Evolutionary conservation across 352 stramenopile species (phyloP).

Genomic region (Halophytophthora polymorphica): DNA sequence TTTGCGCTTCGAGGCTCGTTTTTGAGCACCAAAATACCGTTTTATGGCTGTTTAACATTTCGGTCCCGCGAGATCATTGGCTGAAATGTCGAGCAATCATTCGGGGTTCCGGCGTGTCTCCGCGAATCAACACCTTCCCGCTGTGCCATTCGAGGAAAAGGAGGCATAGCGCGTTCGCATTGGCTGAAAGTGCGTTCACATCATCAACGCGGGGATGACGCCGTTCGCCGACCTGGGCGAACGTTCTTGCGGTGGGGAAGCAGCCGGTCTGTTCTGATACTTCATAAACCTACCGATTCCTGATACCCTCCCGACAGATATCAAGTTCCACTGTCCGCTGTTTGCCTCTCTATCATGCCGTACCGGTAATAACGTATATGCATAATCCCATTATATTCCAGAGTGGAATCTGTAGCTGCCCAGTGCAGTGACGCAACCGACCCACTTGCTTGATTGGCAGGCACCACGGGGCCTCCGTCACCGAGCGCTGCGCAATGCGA

Average conservation of each 20-base stretch:
- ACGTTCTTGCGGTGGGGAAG: neutral
- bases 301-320: no score
- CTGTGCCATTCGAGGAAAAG: constrained; percentile 8
- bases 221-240: neutral
- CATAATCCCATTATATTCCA: neutral
- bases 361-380: no score
- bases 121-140: neutral
- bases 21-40: neutral
- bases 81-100: neutral
- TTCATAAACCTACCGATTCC: neutral
- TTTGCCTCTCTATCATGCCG: neutral
- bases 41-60: constrained; percentile 21
- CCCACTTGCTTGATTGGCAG: no score
- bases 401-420: no score
- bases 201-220: neutral
- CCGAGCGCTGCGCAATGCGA: neutral
- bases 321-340: no score
- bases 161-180: neutral
- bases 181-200: neutral
- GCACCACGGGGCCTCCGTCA: neutral
- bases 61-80: constrained; percentile 5
- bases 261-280: neutral
- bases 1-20: neutral
- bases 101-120: no score
- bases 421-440: no score